These are phyloP conservation scores for Nothophoma quercina DNA, from an alignment of 2,329 filamentous ascomycete genomes.

Conservation along the genomic window DNA sequence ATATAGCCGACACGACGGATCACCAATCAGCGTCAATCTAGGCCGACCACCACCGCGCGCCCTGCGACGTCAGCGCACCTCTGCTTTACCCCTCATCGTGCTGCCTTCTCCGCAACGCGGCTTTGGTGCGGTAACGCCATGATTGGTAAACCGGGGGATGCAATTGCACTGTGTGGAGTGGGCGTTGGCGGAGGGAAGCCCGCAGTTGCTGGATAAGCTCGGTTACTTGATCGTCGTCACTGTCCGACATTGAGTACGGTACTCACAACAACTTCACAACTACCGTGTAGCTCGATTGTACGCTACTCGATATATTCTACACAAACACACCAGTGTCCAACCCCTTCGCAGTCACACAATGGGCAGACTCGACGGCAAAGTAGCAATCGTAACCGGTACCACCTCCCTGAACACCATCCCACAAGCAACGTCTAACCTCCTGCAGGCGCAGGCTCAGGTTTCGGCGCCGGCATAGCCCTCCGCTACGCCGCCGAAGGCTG, in stretches of 20 bases:
- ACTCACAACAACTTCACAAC: neutral
- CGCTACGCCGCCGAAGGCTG: conserved; percentile 68
- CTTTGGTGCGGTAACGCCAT: conserved; percentile 2
- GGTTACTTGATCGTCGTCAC: conserved; percentile 6
- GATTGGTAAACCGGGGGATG: conserved; percentile 7
- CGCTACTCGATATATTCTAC: neutral
- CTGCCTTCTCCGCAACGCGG: conserved; percentile 5
- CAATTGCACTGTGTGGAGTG: neutral
- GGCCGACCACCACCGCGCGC: conserved; percentile 17
- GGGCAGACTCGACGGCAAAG: conserved; percentile 60
- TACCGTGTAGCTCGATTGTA: too few species aligned
- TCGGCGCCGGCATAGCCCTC: conserved; percentile 68
- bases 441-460: conserved; percentile 66
- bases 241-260: neutral
- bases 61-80: conserved; percentile 6
- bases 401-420: conserved; percentile 17
- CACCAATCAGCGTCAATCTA: conserved; percentile 15
- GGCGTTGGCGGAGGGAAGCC: conserved; percentile 12
- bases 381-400: conserved; percentile 63
- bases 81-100: conserved; percentile 14
- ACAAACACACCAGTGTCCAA: neutral
- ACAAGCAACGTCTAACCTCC: conserved; percentile 10
- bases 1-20: conserved; percentile 16
- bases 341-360: conserved; percentile 28
- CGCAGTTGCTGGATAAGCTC: neutral